Percentiles rank a stretch among this genome's conserved stretches.
Evolutionary conservation across 306 rosid genomes (phyloP).

Genomic region (Astragalus glycyphyllos): DNA sequence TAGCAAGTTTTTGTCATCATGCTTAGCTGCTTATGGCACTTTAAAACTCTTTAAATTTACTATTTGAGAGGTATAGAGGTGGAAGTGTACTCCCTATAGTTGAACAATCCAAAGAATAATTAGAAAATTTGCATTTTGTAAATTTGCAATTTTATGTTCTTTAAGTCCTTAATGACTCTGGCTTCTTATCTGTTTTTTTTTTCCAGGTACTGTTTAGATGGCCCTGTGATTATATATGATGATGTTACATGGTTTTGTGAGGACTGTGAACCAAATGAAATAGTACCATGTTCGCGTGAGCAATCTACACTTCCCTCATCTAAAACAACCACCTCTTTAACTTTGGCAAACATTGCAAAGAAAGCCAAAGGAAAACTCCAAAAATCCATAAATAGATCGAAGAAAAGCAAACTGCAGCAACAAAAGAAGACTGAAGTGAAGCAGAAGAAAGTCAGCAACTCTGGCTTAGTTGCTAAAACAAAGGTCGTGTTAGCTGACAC

Average conservation of each 20-base stretch:
- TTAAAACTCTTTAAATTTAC: constrained; percentile 17
- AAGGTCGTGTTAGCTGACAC: constrained; percentile 22
- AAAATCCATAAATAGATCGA: constrained; percentile 2
- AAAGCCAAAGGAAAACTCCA: constrained; percentile 13
- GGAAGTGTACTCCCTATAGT: constrained; percentile 2
- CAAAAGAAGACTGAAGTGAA: constrained; percentile 31
- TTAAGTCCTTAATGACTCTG: constrained; percentile 6
- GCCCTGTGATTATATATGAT: constrained; percentile 46
- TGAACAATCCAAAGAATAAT: constrained; percentile 11
- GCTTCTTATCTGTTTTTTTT: neutral
- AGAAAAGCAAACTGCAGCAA: neutral
- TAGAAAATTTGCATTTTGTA: constrained; percentile 15
- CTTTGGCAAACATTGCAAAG: constrained; percentile 31
- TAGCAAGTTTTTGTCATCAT: neutral
- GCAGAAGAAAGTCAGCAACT: constrained; percentile 11
- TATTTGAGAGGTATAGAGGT: neutral
- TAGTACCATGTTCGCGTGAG: constrained; percentile 36
- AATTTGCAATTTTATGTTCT: constrained; percentile 15
- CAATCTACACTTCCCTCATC: constrained; percentile 24
- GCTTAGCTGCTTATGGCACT: constrained; percentile 8
- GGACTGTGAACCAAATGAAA: constrained; percentile 58
- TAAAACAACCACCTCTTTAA: neutral
- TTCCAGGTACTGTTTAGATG: constrained; percentile 69
- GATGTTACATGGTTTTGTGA: constrained; percentile 75
- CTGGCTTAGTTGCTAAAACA: constrained; percentile 28